These are phyloP conservation scores for Phylloporus sp. DNA, from an alignment of 1,284 basidiomycete genomes.

Conservation along the genomic window DNA sequence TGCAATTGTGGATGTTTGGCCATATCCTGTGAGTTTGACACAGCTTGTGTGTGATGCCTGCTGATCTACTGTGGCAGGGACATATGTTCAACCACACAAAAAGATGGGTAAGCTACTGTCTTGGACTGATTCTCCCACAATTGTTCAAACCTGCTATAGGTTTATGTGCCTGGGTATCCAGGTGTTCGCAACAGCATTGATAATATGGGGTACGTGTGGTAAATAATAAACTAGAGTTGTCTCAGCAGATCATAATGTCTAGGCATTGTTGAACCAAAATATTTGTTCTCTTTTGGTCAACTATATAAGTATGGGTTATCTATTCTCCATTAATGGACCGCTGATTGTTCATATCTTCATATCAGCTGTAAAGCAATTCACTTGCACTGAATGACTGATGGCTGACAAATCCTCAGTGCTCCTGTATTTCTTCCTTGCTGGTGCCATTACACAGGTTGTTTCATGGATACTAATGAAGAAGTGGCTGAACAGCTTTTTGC, in stretches of 20 bases:
- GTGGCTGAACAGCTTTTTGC: constrained; percentile 48
- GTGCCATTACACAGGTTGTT: constrained; percentile 47
- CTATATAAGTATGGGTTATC: constrained; percentile 35
- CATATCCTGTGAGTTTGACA: constrained; percentile 29
- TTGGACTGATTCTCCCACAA: not conserved
- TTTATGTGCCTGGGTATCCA: constrained; percentile 42
- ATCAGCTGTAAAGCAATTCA: constrained; percentile 19
- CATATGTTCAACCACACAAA: constrained; percentile 38
- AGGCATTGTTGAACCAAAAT: constrained; percentile 45
- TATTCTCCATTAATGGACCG: not conserved
- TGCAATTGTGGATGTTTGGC: constrained; percentile 51
- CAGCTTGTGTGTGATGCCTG: not conserved
- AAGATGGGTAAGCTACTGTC: constrained; percentile 30
- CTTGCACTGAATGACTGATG: not conserved
- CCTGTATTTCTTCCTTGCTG: constrained; percentile 52
- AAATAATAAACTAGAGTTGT: not conserved
- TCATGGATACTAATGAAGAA: constrained; percentile 45
- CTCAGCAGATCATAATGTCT: not conserved
- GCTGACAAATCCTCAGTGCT: constrained; percentile 33
- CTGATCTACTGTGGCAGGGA: constrained; percentile 22
- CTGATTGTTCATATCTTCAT: constrained; percentile 11
- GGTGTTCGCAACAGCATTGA: constrained; percentile 44
- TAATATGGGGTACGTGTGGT: constrained; percentile 37
- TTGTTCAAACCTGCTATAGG: constrained; percentile 15
- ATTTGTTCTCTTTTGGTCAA: constrained; percentile 43